Conservation (phyloP, 345 rosid species). For the Pugionium dolabratum region DNA sequence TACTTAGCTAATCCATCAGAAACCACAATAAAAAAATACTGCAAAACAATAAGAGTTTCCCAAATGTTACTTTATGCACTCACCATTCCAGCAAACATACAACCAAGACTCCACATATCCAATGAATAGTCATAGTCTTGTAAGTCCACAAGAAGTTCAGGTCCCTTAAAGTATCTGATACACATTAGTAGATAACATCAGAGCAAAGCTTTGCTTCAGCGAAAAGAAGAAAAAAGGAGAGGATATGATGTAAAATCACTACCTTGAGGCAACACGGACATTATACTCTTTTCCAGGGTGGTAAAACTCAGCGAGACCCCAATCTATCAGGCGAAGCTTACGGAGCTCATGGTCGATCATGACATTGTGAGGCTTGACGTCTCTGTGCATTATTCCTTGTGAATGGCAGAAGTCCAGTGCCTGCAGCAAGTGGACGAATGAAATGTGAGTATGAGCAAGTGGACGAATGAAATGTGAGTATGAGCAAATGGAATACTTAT, state of each 20-base stretch:
- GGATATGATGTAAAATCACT: neutral
- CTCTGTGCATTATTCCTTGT: slow-evolving; percentile 90
- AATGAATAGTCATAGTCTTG: slow-evolving; percentile 97
- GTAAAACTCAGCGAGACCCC: slow-evolving; percentile 92
- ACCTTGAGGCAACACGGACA: slow-evolving; percentile 91
- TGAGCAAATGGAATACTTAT: neutral
- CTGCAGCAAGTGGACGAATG: slow-evolving; percentile 41
- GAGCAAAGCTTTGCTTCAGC: slow-evolving; percentile 6
- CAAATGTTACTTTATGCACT: slow-evolving; percentile 30
- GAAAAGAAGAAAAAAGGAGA: neutral
- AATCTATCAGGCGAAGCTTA: slow-evolving; percentile 77
- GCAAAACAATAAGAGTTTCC: neutral
- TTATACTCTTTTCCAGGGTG: slow-evolving; percentile 84
- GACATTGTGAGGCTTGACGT: slow-evolving; percentile 85
- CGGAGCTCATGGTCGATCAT: slow-evolving; percentile 91
- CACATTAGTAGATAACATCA: slow-evolving; percentile 8
- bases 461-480: neutral
- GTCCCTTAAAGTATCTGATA: slow-evolving; percentile 88
- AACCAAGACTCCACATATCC: slow-evolving; percentile 99
- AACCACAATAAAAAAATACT: neutral
- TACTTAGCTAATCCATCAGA: neutral
- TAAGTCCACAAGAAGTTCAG: slow-evolving; percentile 90
- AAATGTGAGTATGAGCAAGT: neutral
- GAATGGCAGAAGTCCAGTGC: slow-evolving; percentile 85
- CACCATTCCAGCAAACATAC: slow-evolving; percentile 99